Evolutionary conservation across 345 rosid species (phyloP).

Genomic region (Heritiera littoralis): DNA sequence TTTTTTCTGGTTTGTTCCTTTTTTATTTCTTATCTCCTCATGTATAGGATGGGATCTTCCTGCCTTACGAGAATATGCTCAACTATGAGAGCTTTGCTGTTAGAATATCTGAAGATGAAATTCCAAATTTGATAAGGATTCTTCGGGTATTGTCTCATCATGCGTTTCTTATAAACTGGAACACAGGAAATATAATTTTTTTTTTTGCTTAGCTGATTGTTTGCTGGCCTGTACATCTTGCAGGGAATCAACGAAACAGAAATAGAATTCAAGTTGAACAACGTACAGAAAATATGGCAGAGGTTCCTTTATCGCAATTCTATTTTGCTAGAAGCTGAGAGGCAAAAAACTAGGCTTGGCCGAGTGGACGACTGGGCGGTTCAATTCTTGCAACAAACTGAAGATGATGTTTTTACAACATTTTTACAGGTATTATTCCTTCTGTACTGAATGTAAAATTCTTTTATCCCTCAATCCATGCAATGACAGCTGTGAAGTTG

Average conservation of each 20-base stretch:
- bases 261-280: constrained; percentile 60
- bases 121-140: constrained; percentile 78
- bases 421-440: constrained; percentile 62
- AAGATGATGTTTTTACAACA: constrained; percentile 83
- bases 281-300: constrained; percentile 83
- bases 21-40: constrained; percentile 29
- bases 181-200: neutral
- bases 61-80: constrained; percentile 92
- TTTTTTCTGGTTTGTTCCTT: neutral
- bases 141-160: constrained; percentile 58
- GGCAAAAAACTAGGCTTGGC: constrained; percentile 59
- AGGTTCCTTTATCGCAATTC: constrained; percentile 84
- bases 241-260: constrained; percentile 79
- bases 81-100: constrained; percentile 95
- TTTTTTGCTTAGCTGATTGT: constrained; percentile 13
- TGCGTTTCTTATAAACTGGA: constrained; percentile 14
- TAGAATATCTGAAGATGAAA: constrained; percentile 78
- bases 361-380: constrained; percentile 68
- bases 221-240: constrained; percentile 13
- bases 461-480: constrained; percentile 3
- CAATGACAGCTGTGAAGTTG: neutral
- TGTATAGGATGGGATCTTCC: constrained; percentile 84
- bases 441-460: neutral
- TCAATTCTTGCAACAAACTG: constrained; percentile 53
- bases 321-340: constrained; percentile 79